A percentile compares a stretch with the other conserved stretches of the same genome.
phyloP scores from a whole-genome alignment of 106 monocot species.

The Amphibolis antarctica region DNA sequence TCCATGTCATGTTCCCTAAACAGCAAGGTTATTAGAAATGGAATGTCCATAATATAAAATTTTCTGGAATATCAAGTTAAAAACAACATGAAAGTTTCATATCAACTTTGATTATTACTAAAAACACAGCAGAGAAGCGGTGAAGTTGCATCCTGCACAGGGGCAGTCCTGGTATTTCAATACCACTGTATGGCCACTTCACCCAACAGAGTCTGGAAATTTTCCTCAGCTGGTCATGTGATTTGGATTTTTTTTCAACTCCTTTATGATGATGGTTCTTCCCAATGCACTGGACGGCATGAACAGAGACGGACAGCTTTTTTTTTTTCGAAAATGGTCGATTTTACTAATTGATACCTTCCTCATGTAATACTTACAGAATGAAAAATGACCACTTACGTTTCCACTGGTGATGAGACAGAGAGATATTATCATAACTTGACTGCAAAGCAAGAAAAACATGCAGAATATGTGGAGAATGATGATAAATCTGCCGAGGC shows the following conservation, averaged over 20 bases:
- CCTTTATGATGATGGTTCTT: constrained; percentile 4
- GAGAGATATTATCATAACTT: too few relatives aligned
- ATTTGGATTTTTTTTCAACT: background rate
- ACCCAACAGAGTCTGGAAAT: background rate
- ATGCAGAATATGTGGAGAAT: constrained; percentile 1
- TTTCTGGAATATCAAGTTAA: background rate
- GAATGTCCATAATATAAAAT: too few relatives aligned
- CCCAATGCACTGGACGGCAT: background rate
- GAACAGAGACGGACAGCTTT: background rate
- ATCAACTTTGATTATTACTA: background rate
- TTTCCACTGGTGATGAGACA: too few relatives aligned
- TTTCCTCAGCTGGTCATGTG: constrained; percentile 1
- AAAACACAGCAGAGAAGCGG: background rate
- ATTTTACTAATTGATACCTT: too few relatives aligned
- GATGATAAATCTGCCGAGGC: background rate
- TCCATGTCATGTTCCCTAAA: too few relatives aligned
- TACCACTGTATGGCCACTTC: background rate
- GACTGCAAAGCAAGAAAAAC: background rate
- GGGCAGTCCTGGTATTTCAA: background rate
- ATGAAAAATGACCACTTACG: too few relatives aligned
- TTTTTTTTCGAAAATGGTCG: too few relatives aligned
- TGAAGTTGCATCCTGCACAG: background rate
- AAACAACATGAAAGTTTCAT: background rate
- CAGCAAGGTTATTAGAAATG: too few relatives aligned
- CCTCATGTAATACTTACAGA: too few relatives aligned